Base-by-base conservation (phyloP, 2,329 filamentous ascomycete species). In the Hysterium pulicare region DNA sequence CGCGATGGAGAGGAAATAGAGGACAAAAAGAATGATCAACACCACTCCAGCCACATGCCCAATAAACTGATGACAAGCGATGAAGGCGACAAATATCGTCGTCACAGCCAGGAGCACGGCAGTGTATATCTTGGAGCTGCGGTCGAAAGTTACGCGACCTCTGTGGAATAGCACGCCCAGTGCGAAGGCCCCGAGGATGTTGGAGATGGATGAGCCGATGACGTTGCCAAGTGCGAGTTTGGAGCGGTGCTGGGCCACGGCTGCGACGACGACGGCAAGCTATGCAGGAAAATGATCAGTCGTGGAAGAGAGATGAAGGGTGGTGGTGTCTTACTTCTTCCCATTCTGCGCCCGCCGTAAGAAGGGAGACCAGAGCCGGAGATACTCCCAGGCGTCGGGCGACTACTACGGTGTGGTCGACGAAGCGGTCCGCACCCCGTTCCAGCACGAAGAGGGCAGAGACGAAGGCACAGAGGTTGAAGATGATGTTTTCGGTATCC, bases 101-200 rank as follows among this genome's bases (percentile, higher is more conserved):
- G 72, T 76, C 4, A 75, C 28, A 1, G 59, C 49, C 5, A 76
- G 59, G 9, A 72, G 55, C 8, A 75, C 42, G 1, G 59, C 53
- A 1, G 72, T 68, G 48, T 78, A 78, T 10, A 75, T 60, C 45
- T 70, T 72, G 1, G 73, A 65, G 44, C 71, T 76, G n/a, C 53
- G 49, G 47, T 78, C 76, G 44, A 77, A 78, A 1, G 44, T 35
- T 9, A 68, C 54, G 1, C 45, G 39, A 1, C 49, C 48, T 5
- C 50, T 45, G 23, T 69, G 61, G 49, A 70, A 74, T 3, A 78
- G 51, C 1, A 79, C 62, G 4, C 74, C 76, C 1, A 79, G 61
- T 1, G 74, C 75, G 50, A 79, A 79, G 10, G 76, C 76, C 13
- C 76, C 76, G 2, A 78, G 66, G 38, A 78, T 75, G 41, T 79